Base-by-base conservation (phyloP, 2,329 filamentous ascomycete species). In the Neofusicoccum sp. region DNA sequence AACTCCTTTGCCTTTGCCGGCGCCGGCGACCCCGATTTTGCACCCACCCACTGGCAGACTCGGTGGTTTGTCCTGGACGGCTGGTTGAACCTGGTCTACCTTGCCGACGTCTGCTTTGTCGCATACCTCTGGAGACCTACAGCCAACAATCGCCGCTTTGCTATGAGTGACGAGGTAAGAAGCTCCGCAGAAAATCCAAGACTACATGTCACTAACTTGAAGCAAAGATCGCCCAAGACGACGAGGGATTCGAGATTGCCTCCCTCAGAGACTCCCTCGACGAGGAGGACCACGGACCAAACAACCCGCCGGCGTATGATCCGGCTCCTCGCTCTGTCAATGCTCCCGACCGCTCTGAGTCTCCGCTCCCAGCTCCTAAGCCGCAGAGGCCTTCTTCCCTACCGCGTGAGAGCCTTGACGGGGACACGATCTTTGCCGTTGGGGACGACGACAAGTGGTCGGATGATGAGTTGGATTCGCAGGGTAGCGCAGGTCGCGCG, bases 51-150 rank as follows among this genome's bases (percentile, higher is more conserved):
- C 76, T 99, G 95, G 95, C 93, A 97, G 78, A 93, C 90, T 4
- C 82, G 95, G 63, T 99, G 95, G 95, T 99, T 99, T 71, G 86
- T 99, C 47, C 84, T 99, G 20, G 95, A 99, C 71, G 95, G 95
- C 60, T 99, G 95, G 95, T 81, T 98, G 54, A 98, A 98, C 74
- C 78, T 99, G 59, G 93, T 99, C 14, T 99, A 98, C 77, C 86
- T 99, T 65, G 90, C 90, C 62, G 93, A 99, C 70, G 91, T 99
- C 28, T 87, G 86, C 59, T 97, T 93, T 76, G 85, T 99, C 65
- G 92, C 95, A 24, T 99, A 98, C 75, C 83, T 99, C 58, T 99
- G 95, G 95, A 84, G 95, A 49, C 95, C 95, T 6, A 98, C 93
- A 24, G 92, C 90, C 57, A 98, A 99, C 78, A 99, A 99, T 78